Base-by-base conservation (phyloP, 805 yeast species). In the Nakazawaea holstii region DNA sequence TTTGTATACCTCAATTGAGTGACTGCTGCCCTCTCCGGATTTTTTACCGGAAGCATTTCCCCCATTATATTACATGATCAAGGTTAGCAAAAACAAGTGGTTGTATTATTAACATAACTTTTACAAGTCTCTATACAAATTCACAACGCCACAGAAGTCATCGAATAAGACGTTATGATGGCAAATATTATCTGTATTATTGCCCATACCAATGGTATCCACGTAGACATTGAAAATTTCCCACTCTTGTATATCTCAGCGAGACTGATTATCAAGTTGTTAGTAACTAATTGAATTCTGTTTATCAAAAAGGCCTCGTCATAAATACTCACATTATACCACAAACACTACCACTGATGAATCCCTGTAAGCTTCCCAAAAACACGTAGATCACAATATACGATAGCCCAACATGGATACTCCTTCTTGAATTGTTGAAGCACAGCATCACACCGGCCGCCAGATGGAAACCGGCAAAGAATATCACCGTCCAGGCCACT, bases 121-220 rank as follows among this genome's bases (percentile, higher is more conserved):
- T n/a, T n/a, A n/a, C n/a, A n/a, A n/a, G n/a, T n/a, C 17, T 10
- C 40, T 11, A 37, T 37, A 37, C 15, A 20, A 20, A 37, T n/a
- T 45, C 14, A 45, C 15, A 45, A 28, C 15, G 30, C 27, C 24
- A 66, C 67, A 13, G 78, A 64, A 39, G 76, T 76, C 50, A 80
- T 72, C 49, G 86, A 79, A 60, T 85, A 88, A 6, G 87, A 75
- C 8, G 82, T 75, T 31, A 84, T 70, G 32, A 88, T 73, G 59
- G 85, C 79, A 62, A 77, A 86, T 38, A 89, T 59, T 6, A 87
- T 72, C 55, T 80, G 82, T 4, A 85, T 76, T 2, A 85, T 64
- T 0, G 82, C 95, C 80, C 91, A 87, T 47, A 85, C 76, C 54
- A 92, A 74, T 0, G 99, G 98, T 7, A 92, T 80, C 99, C 99